Percentiles rank a stretch among this genome's conserved stretches.
These are phyloP conservation scores for Stagonosporopsis cucurbitacearum DNA, from an alignment of 2,329 filamentous ascomycete species.

Conservation along the genomic window DNA sequence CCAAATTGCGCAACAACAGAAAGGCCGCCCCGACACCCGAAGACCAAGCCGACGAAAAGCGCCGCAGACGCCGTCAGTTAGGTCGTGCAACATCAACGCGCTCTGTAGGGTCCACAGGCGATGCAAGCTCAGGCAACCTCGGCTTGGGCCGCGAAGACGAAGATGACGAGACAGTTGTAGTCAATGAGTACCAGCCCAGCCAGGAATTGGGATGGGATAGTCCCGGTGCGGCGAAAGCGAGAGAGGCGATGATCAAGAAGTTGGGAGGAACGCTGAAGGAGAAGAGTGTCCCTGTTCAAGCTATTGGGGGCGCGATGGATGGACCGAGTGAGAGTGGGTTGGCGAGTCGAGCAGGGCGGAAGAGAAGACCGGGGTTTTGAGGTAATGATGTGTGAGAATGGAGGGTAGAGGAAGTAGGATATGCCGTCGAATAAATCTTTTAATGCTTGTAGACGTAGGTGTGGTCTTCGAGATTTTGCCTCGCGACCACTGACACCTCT, in stretches of 20 bases:
- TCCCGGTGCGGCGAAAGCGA: constrained; percentile 42
- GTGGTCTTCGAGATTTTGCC: too few relatives aligned
- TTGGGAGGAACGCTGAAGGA: constrained; percentile 46
- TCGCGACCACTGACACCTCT: too few relatives aligned
- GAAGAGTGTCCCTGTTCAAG: constrained; percentile 34
- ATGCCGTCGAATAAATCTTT: too few relatives aligned
- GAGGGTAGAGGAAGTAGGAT: background rate
- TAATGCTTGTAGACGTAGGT: too few relatives aligned
- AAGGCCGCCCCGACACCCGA: constrained; percentile 30
- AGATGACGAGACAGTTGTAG: constrained; percentile 25
- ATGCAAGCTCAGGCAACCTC: constrained; percentile 29
- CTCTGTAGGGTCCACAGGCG: constrained; percentile 38
- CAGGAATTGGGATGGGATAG: constrained; percentile 50
- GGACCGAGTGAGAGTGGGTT: constrained; percentile 31
- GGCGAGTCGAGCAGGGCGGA: constrained; percentile 33
- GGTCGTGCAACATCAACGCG: constrained; percentile 43
- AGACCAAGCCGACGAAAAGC: constrained; percentile 30
- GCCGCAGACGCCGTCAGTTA: constrained; percentile 34
- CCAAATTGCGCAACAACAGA: constrained; percentile 40
- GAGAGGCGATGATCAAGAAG: constrained; percentile 46
- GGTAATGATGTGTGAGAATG: background rate
- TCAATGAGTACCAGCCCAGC: constrained; percentile 43
- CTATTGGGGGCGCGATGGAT: constrained; percentile 46
- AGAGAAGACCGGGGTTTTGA: constrained; percentile 28
- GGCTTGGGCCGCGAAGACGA: constrained; percentile 27